These are phyloP conservation scores for Cordyceps cicadae DNA, from an alignment of 2,329 filamentous ascomycete species.

Conservation along the genomic window DNA sequence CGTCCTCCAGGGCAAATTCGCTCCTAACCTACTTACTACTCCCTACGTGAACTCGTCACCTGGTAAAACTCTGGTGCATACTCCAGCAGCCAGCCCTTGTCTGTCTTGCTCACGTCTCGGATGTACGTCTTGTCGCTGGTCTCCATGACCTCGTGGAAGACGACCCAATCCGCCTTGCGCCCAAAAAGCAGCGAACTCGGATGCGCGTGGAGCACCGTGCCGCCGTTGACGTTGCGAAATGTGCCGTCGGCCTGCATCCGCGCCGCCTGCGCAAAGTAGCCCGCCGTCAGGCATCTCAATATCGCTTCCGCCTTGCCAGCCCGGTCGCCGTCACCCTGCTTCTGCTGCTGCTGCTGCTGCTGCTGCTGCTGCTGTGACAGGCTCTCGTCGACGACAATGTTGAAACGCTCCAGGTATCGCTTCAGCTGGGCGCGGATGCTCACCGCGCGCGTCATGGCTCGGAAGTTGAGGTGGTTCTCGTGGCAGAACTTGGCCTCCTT, in stretches of 20 bases:
- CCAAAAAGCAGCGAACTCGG: slow-evolving; percentile 94
- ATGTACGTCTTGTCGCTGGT: slow-evolving; percentile 84
- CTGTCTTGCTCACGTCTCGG: slow-evolving; percentile 83
- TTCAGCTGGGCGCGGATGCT: slow-evolving; percentile 81
- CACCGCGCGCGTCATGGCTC: slow-evolving; percentile 70
- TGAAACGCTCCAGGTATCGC: slow-evolving; percentile 79
- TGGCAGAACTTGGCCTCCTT: slow-evolving; percentile 83
- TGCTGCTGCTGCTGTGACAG: slow-evolving; percentile 30
- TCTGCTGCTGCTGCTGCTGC: slow-evolving; percentile 22
- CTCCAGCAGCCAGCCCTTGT: slow-evolving; percentile 85
- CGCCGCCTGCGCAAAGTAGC: slow-evolving; percentile 89
- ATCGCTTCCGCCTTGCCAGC: slow-evolving; percentile 58
- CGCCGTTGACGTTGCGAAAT: slow-evolving; percentile 77
- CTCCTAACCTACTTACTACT: slow-evolving; percentile 14
- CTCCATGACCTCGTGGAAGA: slow-evolving; percentile 91
- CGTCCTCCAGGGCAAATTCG: too few species aligned
- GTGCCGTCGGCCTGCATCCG: slow-evolving; percentile 90
- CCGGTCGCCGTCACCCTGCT: neutral
- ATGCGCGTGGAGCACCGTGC: slow-evolving; percentile 73
- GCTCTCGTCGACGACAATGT: slow-evolving; percentile 59
- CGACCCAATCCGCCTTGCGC: slow-evolving; percentile 89
- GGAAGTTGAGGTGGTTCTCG: slow-evolving; percentile 80
- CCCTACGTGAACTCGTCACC: slow-evolving; percentile 29
- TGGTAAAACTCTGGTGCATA: slow-evolving; percentile 80
- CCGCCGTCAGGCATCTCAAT: slow-evolving; percentile 73